Evolutionary conservation across 2,329 filamentous ascomycete species (phyloP).

Genomic region (Fusarium pseudocircinatum): DNA sequence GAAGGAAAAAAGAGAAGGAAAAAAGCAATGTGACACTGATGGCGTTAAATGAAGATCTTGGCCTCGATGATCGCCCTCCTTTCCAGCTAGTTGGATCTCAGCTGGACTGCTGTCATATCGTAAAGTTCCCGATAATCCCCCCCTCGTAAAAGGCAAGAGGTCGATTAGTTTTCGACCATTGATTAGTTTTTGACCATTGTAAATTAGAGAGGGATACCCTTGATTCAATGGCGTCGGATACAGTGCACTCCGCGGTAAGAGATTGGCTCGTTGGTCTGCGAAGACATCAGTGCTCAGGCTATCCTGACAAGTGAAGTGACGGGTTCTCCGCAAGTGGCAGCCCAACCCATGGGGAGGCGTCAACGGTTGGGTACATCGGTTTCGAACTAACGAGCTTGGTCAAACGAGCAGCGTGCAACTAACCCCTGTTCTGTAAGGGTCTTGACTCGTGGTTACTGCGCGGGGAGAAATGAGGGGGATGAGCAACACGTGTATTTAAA

Average conservation of each 20-base stretch:
- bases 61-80: constrained; percentile 1
- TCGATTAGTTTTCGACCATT: too few relatives aligned
- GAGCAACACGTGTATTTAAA: background rate
- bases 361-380: background rate
- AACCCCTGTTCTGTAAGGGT: background rate
- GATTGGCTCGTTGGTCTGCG: background rate
- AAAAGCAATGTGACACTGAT: constrained; percentile 12
- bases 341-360: background rate
- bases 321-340: background rate
- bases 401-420: background rate
- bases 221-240: background rate
- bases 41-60: constrained; percentile 3
- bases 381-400: background rate
- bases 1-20: background rate
- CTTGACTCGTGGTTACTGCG: background rate
- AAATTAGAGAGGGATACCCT: background rate
- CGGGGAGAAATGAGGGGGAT: background rate
- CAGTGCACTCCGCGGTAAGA: background rate
- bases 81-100: background rate
- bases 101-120: background rate
- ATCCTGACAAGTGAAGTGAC: background rate
- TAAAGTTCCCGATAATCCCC: background rate
- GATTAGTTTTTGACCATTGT: background rate
- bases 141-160: background rate
- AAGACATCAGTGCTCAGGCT: background rate